Percentiles rank a stretch among this genome's conserved stretches.
Conservation (phyloP, 2,329 filamentous ascomycete species). For the Fusarium tupiense region DNA sequence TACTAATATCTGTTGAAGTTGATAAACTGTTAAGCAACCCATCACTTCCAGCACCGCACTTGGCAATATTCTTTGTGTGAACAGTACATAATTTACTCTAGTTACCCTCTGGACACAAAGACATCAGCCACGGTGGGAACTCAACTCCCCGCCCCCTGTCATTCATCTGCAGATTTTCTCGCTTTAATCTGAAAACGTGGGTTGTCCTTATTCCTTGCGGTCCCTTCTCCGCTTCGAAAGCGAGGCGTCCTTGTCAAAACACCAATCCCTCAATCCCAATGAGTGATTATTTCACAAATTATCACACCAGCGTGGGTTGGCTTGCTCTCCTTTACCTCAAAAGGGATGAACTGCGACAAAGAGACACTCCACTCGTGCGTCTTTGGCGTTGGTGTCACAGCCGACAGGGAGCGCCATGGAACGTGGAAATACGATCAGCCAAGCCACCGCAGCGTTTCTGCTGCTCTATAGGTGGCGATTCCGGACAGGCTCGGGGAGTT, state of each 20-base stretch:
- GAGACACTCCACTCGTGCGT: slow-evolving; percentile 18
- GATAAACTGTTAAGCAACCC: not conserved
- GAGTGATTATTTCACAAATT: slow-evolving; percentile 24
- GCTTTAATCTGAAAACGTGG: slow-evolving; percentile 19
- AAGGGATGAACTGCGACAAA: slow-evolving; percentile 8
- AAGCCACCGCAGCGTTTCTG: not conserved
- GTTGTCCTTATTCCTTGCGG: slow-evolving; percentile 22
- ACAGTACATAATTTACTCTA: not conserved
- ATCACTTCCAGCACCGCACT: not conserved
- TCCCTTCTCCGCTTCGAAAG: slow-evolving; percentile 9
- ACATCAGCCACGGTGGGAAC: slow-evolving; percentile 1
- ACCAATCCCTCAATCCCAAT: slow-evolving; percentile 13
- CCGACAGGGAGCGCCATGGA: slow-evolving; percentile 8
- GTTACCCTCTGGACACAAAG: not conserved
- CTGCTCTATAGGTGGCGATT: slow-evolving; percentile 7
- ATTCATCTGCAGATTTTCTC: slow-evolving; percentile 14
- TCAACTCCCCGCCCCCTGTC: slow-evolving; percentile 38
- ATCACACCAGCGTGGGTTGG: slow-evolving; percentile 8
- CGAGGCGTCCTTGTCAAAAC: not conserved
- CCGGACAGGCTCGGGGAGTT: slow-evolving; percentile 33
- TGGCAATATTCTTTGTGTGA: not conserved
- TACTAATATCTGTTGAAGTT: not conserved
- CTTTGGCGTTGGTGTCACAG: slow-evolving; percentile 2
- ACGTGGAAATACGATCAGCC: slow-evolving; percentile 16
- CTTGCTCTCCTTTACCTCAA: slow-evolving; percentile 7